phyloP scores from a whole-genome alignment of 345 rosid species.

The Pistacia vera region DNA sequence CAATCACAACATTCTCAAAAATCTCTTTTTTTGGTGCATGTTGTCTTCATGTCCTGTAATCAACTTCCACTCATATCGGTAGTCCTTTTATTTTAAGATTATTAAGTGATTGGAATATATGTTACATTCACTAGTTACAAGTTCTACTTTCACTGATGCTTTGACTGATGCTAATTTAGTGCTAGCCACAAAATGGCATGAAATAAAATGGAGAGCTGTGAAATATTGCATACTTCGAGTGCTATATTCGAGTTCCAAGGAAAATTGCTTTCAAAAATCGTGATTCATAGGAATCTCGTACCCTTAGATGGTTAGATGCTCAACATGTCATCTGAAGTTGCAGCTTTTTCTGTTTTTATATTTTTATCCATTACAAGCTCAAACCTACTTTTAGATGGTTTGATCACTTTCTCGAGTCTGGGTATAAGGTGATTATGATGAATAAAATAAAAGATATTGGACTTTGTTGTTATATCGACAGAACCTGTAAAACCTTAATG shows the following conservation, averaged over 20 bases:
- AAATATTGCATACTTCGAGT: not conserved
- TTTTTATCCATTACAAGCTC: not conserved
- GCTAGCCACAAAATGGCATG: not conserved
- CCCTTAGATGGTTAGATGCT: not conserved
- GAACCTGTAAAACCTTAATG: not conserved
- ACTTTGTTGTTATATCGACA: not conserved
- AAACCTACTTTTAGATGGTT: not conserved
- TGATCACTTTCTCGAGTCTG: not conserved
- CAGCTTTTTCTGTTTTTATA: not conserved
- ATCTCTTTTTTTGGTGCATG: not conserved
- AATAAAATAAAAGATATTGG: not conserved
- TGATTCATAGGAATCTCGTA: not conserved
- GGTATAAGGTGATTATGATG: conserved; percentile 4
- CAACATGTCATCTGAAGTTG: not conserved
- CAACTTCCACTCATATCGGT: not conserved
- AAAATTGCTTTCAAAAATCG: not conserved
- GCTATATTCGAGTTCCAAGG: not conserved
- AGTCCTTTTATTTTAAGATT: not conserved
- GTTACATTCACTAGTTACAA: not conserved
- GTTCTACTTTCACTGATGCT: not conserved
- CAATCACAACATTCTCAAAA: not conserved
- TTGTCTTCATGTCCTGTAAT: not conserved
- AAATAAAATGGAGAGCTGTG: not conserved
- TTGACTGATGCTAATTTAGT: not conserved
- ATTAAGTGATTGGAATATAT: not conserved